Evolutionary conservation across 108 stramenopile genomes (phyloP), one percentile per base, ranked within the genome.

Genomic region (Skeletonema tropicum): DNA sequence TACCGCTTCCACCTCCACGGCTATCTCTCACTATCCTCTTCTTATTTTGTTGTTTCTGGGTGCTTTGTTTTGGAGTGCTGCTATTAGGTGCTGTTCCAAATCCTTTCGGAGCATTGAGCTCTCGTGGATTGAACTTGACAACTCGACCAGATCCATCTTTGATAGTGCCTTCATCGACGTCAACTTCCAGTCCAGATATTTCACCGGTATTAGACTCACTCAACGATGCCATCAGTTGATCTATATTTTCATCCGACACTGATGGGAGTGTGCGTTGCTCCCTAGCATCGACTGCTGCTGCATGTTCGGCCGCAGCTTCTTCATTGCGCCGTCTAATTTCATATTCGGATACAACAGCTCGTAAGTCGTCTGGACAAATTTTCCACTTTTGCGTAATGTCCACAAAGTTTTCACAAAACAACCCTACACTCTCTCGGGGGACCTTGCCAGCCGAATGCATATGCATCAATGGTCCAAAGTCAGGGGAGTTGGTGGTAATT

Each of bases 401-500:
- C 7, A 88, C 85, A 75, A 91, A 94, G 73, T 86, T 78, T 61
- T 94, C 93, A 71, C 89, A 90, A 68, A 65, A 94, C 19, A 94
- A 57, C 21, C 81, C 88, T 26, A 66, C 19, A 58, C 87, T 86
- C 41, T 70, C 26, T 26, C 74, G 57, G 1, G 88, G 78, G 11
- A 94, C 66, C 32, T 87, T 77, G 4, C 58, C 81, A 41, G 87
- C 85, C 23, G 79, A 80, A 33, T 80, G 70, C 39, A 75, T 80
- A 59, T 91, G 83, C 23, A 90, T 55, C 25, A 94, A 57, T 12
- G 93, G 90, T 13, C 93, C 93, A 83, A 90, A 94, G 52, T 90
- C 93, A 39, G 85, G 84, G 25, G 88, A 72, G 70, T 89, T 90
- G 12, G 79, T 80, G 0, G 87, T 70, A 1, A 91, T 85, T 11